Evolutionary conservation across 2,329 filamentous ascomycete species (phyloP).

Genomic region (Orbilia quercus): DNA sequence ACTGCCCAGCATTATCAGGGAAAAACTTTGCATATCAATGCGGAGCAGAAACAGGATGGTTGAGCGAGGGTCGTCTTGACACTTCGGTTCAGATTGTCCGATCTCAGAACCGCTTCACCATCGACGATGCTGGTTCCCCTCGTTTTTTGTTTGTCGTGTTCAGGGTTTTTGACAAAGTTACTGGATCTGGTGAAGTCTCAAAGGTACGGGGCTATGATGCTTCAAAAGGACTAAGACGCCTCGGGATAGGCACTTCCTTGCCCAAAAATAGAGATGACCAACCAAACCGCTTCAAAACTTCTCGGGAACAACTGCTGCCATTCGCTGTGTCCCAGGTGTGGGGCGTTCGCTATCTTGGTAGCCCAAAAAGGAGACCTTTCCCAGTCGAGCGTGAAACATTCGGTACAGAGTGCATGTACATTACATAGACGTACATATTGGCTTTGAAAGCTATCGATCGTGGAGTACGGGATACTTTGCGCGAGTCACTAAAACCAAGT

Average conservation of each 20-base stretch:
- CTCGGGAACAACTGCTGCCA: slow-evolving; percentile 27
- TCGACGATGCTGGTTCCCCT: background rate
- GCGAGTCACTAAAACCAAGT: too few species aligned
- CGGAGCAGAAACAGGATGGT: slow-evolving; percentile 20
- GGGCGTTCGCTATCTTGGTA: slow-evolving; percentile 13
- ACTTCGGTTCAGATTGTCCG: slow-evolving; percentile 2
- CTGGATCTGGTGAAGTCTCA: slow-evolving; percentile 25
- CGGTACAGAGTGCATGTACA: too few species aligned
- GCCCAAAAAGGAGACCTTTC: slow-evolving; percentile 27
- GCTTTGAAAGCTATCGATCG: slow-evolving; percentile 21
- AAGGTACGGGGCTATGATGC: slow-evolving; percentile 13
- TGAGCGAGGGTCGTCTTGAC: background rate
- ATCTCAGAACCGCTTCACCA: background rate
- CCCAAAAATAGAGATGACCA: slow-evolving; percentile 54
- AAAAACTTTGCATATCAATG: slow-evolving; percentile 30
- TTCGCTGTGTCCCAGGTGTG: slow-evolving; percentile 17
- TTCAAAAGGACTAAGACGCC: slow-evolving; percentile 5
- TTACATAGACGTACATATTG: too few species aligned
- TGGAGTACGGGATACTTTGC: too few species aligned
- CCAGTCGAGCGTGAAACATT: slow-evolving; percentile 32
- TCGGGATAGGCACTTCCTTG: slow-evolving; percentile 36
- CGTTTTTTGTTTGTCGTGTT: slow-evolving; percentile 19
- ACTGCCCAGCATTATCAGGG: slow-evolving; percentile 5
- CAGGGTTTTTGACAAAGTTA: slow-evolving; percentile 7
- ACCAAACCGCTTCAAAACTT: slow-evolving; percentile 6